A percentile compares a stretch with the other conserved stretches of the same genome.
Evolutionary conservation across 306 rosid species (phyloP).

Genomic region (Dryas alaskensis): DNA sequence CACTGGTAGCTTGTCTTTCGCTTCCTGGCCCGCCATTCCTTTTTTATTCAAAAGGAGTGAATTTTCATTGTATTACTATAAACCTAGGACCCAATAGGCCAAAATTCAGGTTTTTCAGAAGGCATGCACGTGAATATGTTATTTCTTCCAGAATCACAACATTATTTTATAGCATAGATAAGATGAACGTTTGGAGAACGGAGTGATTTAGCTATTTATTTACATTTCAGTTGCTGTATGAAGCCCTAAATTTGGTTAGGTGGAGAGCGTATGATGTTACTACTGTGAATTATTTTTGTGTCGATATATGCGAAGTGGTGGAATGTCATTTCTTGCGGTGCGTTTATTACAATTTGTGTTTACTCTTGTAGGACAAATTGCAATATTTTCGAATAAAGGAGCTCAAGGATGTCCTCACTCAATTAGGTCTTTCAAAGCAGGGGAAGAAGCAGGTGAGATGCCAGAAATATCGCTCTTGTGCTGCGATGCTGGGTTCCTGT

Average conservation of each 20-base stretch:
- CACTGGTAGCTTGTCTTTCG: too few relatives aligned
- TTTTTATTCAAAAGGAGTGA: too few relatives aligned
- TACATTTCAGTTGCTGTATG: background rate
- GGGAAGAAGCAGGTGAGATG: slow-evolving; percentile 94
- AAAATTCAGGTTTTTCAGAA: background rate
- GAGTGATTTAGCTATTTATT: background rate
- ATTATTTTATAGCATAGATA: background rate
- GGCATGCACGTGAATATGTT: background rate
- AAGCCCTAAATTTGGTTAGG: background rate
- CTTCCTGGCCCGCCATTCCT: too few relatives aligned
- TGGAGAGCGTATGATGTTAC: background rate
- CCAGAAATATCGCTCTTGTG: slow-evolving; percentile 23
- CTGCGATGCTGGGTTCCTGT: slow-evolving; percentile 15
- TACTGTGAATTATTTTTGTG: background rate
- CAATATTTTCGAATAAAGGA: slow-evolving; percentile 79
- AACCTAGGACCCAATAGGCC: background rate
- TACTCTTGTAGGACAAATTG: slow-evolving; percentile 63
- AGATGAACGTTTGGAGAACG: background rate
- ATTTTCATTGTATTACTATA: too few relatives aligned
- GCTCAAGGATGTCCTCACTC: slow-evolving; percentile 89
- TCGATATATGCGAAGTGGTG: background rate
- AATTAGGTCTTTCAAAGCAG: slow-evolving; percentile 89
- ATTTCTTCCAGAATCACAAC: background rate
- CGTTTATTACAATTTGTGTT: slow-evolving; percentile 17
- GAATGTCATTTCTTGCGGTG: background rate